Evolutionary conservation across 306 rosid species (phyloP), one percentile per base, ranked within the genome.

Genomic region (Pyrus pyrifolia): DNA sequence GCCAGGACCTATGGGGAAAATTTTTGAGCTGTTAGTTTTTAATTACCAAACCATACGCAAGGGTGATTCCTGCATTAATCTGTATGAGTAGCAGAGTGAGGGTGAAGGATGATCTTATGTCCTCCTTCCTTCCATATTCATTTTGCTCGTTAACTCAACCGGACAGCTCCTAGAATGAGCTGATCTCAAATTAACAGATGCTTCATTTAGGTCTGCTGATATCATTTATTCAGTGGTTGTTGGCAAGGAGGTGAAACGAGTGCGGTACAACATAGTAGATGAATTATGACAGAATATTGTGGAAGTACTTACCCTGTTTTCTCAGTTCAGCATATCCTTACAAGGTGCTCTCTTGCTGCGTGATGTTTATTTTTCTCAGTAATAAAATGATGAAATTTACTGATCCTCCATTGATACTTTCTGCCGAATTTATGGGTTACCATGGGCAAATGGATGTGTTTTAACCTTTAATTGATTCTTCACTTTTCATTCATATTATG

Each of bases 1-100:
- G 99, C 97, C 79, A 95, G 84, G 82, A 92, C 85, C 97, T 95
- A 68, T 88, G 78, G n/a, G 59, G 67, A n/a, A 79, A 78, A 53
- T n/a, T 31, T 19, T n/a, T 22, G 74, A 62, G 76, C 49, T 44
- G 67, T 83, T 83, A 79, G 89, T 76, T 60, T 79, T 42, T 61
- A 30, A 31, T 53, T 31, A 66, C 74, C n/a, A 67, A 67, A 81
- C 46, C 46, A 67, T 45, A 59, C 42, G 23, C 53, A 64, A 22
- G 40, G 35, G 68, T 57, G 51, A 45, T 71, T 58, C 67, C 31
- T 70, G 51, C 31, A 75, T 70, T 23, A 70, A 13, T 27, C 18
- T 19, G 53, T 31, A 25, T 15, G 49, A 70, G 75, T 31, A 17
- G 11, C 45, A 61, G 27, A 62, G 68, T 30, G 70, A 73, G 7